Evolutionary conservation across 768 basidiomycete genomes (phyloP).

Genomic region (Amanita muscaria): DNA sequence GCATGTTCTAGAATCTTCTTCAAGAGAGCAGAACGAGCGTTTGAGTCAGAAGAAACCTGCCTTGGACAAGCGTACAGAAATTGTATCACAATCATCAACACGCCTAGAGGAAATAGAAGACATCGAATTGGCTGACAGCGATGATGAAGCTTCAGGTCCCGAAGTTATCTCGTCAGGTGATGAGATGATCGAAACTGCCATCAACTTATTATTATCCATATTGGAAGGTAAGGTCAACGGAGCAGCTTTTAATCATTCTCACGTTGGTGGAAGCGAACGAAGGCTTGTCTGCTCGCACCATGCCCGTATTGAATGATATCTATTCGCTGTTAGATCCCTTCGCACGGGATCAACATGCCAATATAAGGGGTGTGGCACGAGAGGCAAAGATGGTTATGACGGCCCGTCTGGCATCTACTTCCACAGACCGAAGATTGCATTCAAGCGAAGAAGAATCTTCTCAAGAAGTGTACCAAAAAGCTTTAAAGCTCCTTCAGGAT

Average conservation of each 20-base stretch:
- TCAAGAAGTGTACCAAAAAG: constrained; percentile 75
- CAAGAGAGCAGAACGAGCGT: constrained; percentile 6
- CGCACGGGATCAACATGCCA: constrained; percentile 35
- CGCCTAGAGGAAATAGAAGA: constrained; percentile 26
- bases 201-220: constrained; percentile 75
- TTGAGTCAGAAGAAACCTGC: constrained; percentile 19
- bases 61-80: neutral
- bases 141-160: constrained; percentile 37
- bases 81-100: constrained; percentile 17
- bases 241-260: too few relatives aligned
- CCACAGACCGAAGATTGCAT: constrained; percentile 20
- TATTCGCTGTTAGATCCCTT: constrained; percentile 54
- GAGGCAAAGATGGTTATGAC: constrained; percentile 84
- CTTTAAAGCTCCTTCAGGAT: constrained; percentile 82
- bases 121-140: constrained; percentile 49
- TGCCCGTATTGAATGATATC: constrained; percentile 65
- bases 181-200: constrained; percentile 67
- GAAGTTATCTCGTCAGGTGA: constrained; percentile 37
- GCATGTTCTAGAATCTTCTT: constrained; percentile 53
- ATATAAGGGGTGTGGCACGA: constrained; percentile 50
- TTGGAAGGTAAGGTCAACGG: constrained; percentile 67
- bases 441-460: constrained; percentile 30
- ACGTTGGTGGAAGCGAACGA: constrained; percentile 46
- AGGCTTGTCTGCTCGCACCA: constrained; percentile 47
- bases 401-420: constrained; percentile 62